Conservation (phyloP, 75 land plant genomes). For the Pinus albicaulis region DNA sequence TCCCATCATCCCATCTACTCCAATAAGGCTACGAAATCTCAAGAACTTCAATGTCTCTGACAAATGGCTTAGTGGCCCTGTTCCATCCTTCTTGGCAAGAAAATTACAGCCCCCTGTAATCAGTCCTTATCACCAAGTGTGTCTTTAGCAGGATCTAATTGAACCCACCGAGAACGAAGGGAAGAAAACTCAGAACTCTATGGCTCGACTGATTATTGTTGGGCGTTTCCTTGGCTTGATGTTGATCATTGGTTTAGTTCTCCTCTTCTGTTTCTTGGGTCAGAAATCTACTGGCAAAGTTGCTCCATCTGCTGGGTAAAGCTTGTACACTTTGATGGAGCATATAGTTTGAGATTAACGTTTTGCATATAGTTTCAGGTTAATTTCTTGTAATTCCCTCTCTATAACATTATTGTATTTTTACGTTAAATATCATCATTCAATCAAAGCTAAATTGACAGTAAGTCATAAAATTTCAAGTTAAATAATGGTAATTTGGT, state of each 20-base stretch:
- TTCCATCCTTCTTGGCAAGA: no score
- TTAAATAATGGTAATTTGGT: no score
- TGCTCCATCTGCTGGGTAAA: conserved; percentile 34
- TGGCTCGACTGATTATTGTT: conserved; percentile 60
- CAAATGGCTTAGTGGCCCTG: conserved; percentile 66
- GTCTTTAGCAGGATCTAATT: background rate
- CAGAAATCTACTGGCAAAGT: conserved; percentile 20
- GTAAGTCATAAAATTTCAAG: no score
- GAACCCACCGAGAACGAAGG: background rate
- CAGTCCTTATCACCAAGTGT: conserved; percentile 22
- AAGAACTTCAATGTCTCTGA: conserved; percentile 76
- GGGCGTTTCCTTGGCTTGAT: conserved; percentile 49
- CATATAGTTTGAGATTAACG: no score
- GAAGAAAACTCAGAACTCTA: conserved; percentile 31
- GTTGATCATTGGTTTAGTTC: conserved; percentile 37
- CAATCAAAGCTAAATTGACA: no score
- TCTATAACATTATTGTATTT: no score
- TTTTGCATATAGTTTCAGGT: no score
- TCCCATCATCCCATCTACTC: no score
- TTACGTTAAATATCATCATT: no score
- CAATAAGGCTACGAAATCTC: no score
- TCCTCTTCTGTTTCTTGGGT: conserved; percentile 47
- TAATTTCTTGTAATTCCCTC: no score
- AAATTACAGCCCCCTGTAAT: conserved; percentile 39
- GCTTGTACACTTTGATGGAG: conserved; percentile 83